Evolutionary conservation across 805 yeast species (phyloP).

Genomic region (Ogataea methylovora): DNA sequence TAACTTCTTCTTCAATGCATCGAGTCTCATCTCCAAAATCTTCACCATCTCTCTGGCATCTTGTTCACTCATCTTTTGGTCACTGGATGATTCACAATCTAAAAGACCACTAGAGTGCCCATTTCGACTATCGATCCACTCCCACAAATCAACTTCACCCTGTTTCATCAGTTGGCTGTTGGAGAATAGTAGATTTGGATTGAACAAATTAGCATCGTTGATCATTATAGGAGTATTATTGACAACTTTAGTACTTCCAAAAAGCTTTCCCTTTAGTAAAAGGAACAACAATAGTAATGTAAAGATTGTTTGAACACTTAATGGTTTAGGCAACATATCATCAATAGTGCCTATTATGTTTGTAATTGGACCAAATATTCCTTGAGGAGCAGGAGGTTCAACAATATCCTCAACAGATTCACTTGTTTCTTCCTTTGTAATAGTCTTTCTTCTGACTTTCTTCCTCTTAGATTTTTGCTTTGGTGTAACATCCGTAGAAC

Average conservation of each 20-base stretch:
- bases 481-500: constrained; percentile 4
- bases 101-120: constrained; percentile 8
- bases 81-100: no score
- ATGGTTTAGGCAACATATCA: constrained; percentile 5
- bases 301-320: background rate
- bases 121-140: constrained; percentile 50
- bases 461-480: constrained; percentile 9
- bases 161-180: constrained; percentile 13
- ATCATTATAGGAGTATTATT: background rate
- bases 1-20: no score
- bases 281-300: background rate
- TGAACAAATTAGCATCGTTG: no score
- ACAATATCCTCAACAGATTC: constrained; percentile 26
- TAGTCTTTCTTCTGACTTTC: constrained; percentile 11
- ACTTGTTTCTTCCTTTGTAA: constrained; percentile 12
- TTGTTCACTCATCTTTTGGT: constrained; percentile 32
- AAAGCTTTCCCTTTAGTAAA: background rate
- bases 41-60: constrained; percentile 40
- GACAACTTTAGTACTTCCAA: background rate
- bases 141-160: constrained; percentile 62
- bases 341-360: constrained; percentile 1
- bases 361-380: constrained; percentile 3
- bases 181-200: no score
- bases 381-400: constrained; percentile 6
- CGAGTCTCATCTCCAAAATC: constrained; percentile 35